These are phyloP conservation scores for Ganoderma sp. DNA, from an alignment of 1,284 basidiomycete species.

Conservation along the genomic window DNA sequence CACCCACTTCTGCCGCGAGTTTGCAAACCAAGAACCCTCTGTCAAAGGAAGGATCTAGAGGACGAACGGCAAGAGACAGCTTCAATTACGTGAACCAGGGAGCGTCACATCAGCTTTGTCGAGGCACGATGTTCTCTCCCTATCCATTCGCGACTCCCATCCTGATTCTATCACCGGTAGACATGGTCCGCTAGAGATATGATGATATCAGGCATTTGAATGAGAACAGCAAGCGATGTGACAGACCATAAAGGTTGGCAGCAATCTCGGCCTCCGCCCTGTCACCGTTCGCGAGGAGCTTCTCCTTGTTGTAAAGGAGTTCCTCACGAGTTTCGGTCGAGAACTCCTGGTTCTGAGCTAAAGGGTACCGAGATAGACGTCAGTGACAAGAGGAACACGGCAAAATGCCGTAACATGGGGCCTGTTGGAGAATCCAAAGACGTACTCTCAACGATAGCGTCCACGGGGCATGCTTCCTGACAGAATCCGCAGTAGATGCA, in stretches of 20 bases:
- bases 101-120: conserved; percentile 33
- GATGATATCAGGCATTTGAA: conserved; percentile 29
- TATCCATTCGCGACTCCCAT: conserved; percentile 22
- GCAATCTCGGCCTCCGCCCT: conserved; percentile 96
- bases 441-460: conserved; percentile 99
- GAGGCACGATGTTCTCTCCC: conserved; percentile 32
- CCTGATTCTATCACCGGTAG: conserved; percentile 54
- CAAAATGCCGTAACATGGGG: conserved; percentile 19
- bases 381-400: conserved; percentile 12
- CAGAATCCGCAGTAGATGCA: conserved; percentile 99
- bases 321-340: conserved; percentile 98
- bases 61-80: conserved; percentile 18
- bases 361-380: conserved; percentile 15
- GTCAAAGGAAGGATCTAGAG: conserved; percentile 15
- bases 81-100: conserved; percentile 30
- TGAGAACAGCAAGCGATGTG: conserved; percentile 21
- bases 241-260: conserved; percentile 85
- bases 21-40: conserved; percentile 23
- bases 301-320: conserved; percentile 98
- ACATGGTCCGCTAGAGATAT: conserved; percentile 60
- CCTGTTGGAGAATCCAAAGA: conserved; percentile 30
- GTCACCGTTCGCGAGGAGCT: conserved; percentile 95
- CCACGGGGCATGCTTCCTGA: conserved; percentile 99
- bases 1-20: conserved; percentile 28
- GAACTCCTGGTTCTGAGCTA: conserved; percentile 93